Base-by-base conservation (phyloP, 1,139 yeast genomes). In the Blastobotrys persicus region DNA sequence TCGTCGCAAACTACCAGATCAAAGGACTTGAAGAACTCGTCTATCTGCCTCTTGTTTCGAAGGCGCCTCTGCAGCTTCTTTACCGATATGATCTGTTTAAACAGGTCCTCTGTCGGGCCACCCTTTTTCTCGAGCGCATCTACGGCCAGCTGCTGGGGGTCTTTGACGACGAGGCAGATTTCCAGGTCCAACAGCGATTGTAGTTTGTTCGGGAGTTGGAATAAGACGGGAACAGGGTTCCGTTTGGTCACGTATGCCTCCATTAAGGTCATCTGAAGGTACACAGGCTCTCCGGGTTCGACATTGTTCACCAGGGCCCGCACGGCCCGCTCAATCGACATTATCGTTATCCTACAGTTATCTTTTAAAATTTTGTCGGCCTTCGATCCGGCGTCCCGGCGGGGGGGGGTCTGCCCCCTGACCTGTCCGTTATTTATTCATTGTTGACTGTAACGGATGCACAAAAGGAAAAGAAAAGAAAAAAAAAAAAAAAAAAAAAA, bases 1-100 rank as follows among this genome's bases (percentile, higher is more conserved):
- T 54, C 58, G 40, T 62, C 65, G 7, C 52, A 57, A 2, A 62
- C 48, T 14, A 62, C 52, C 38, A 62, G 48, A 42, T 62, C 66
- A 43, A 53, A 55, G 6, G 49, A 26, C 18, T 56, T 53, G 23
- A 50, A 47, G 33, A 52, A 58, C 23, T 49, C 51, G 12, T 48
- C 41, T 11, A 50, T 42, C 2, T 47, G 49, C 38, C 52, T 53
- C 31, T 51, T 48, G 23, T 57, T 31, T 28, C 49, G 45, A 17
- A 60, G 45, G 16, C 56, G 45, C 4, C 62, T 33, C 38, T 59
- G 54, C 38, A 62, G 54, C 47, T 58, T 60, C 18, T 53, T 49
- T 2, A 59, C 49, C 1, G 66, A 58, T 2, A 62, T 49, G 32
- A 62, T 57, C 39, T 62, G 64, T 2, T 57, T 49, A 41, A 62